Evolutionary conservation across 2,329 filamentous ascomycete genomes (phyloP).

Genomic region (Monilinia polystroma): DNA sequence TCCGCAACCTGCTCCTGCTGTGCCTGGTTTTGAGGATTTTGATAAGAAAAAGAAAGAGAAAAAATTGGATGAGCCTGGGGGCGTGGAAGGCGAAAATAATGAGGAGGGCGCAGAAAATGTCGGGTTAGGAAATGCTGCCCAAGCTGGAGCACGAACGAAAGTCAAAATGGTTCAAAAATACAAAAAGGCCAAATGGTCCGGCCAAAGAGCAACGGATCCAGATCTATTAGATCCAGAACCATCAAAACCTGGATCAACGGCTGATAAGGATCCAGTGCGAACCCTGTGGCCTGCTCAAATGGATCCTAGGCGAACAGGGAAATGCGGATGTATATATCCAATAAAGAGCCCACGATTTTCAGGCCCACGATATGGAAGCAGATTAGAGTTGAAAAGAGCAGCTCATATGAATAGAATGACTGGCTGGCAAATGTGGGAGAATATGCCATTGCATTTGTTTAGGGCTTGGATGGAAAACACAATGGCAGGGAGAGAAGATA

Average conservation of each 20-base stretch:
- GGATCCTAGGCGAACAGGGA: slow-evolving; percentile 3
- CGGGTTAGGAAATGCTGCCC: not conserved
- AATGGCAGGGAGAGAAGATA: not conserved
- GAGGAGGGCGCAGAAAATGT: not conserved
- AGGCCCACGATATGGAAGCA: not conserved
- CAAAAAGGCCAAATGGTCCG: slow-evolving; percentile 5
- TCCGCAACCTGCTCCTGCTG: fast-evolving
- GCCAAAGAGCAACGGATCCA: not conserved
- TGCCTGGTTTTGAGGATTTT: fast-evolving
- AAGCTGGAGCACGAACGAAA: slow-evolving; percentile 14
- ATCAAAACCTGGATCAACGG: not conserved
- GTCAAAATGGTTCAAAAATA: not conserved
- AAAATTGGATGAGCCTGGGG: not conserved
- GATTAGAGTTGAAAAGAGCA: not conserved
- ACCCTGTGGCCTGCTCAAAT: slow-evolving; percentile 15
- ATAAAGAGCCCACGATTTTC: not conserved
- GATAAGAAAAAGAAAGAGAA: fast-evolving
- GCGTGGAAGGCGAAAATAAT: not conserved
- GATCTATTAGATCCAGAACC: not conserved
- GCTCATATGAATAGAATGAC: not conserved
- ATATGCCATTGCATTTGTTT: not conserved
- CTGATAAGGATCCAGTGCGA: not conserved
- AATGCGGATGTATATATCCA: slow-evolving; percentile 8
- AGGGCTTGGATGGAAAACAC: slow-evolving; percentile 16
- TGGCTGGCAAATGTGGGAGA: not conserved